Percentiles rank a stretch among this genome's conserved stretches.
Conservation (phyloP, 306 rosid species). For the Cucumis hystrix region DNA sequence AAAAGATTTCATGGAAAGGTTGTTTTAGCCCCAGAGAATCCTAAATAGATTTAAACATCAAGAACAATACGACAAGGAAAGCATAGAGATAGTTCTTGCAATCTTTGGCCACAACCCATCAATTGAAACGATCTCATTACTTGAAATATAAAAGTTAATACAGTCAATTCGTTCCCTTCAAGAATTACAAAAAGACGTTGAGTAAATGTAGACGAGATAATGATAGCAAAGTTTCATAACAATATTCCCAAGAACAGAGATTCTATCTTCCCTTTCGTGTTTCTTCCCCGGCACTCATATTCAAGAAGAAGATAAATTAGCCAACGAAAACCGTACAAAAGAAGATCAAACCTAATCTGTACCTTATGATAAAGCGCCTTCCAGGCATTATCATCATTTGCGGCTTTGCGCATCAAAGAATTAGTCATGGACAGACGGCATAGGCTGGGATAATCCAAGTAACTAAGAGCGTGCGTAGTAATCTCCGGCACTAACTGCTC, state of each 20-base stretch:
- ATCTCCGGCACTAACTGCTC: conserved; percentile 99
- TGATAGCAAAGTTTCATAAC: not conserved
- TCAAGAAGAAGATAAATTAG: not conserved
- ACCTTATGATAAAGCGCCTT: conserved; percentile 97
- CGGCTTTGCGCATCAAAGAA: conserved; percentile 88
- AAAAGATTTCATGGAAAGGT: conserved; percentile 6
- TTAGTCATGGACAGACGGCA: conserved; percentile 97
- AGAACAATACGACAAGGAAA: not conserved
- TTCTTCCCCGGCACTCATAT: not conserved
- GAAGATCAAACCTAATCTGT: not conserved
- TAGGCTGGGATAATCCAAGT: conserved; percentile 87
- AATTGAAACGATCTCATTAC: not conserved
- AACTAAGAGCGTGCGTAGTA: conserved; percentile 91
- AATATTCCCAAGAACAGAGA: not conserved
- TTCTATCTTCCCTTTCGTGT: not conserved
- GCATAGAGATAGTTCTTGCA: not conserved
- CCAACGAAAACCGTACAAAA: not conserved
- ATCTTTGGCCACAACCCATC: not conserved
- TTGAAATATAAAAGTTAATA: not conserved
- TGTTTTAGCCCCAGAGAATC: not conserved
- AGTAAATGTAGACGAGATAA: not conserved
- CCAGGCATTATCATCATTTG: conserved; percentile 97
- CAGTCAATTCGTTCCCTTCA: not conserved
- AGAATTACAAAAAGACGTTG: not conserved
- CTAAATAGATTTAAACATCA: not conserved